Evolutionary conservation across 805 yeast species (phyloP).

Genomic region (Suhomyces canberraensis): DNA sequence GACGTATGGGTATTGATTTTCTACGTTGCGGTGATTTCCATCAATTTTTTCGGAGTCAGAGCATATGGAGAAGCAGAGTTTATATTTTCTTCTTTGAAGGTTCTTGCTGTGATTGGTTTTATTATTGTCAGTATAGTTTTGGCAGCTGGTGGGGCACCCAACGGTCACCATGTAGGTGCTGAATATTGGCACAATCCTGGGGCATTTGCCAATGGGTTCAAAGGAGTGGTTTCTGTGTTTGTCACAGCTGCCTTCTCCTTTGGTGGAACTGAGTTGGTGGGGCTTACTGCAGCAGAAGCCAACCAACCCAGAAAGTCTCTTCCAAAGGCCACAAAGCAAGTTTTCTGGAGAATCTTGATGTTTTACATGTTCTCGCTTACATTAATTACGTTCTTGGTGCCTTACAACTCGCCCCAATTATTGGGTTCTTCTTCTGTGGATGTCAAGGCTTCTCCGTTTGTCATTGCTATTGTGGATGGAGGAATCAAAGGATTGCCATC

Average conservation of each 20-base stretch:
- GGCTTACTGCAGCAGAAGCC: conserved; percentile 42
- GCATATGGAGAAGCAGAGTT: conserved; percentile 60
- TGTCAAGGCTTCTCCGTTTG: conserved; percentile 75
- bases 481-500: conserved; percentile 64
- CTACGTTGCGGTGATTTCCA: conserved; percentile 43
- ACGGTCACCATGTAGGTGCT: conserved; percentile 47
- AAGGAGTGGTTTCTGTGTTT: conserved; percentile 38
- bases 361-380: conserved; percentile 33
- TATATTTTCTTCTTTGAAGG: conserved; percentile 45
- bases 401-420: conserved; percentile 21
- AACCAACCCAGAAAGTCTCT: conserved; percentile 35
- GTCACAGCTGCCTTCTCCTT: conserved; percentile 42
- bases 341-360: conserved; percentile 40
- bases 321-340: conserved; percentile 42
- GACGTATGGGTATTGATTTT: conserved; percentile 62
- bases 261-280: conserved; percentile 40
- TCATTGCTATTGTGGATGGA: conserved; percentile 62
- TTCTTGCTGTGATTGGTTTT: conserved; percentile 47
- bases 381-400: conserved; percentile 25
- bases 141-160: conserved; percentile 54
- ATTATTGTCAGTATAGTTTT: conserved; percentile 46
- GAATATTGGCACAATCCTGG: conserved; percentile 55
- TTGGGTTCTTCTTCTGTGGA: conserved; percentile 47
- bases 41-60: conserved; percentile 52
- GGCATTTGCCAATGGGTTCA: conserved; percentile 47